phyloP scores from a whole-genome alignment of 148 eudicot genomes.

The Diospyros kaki region DNA sequence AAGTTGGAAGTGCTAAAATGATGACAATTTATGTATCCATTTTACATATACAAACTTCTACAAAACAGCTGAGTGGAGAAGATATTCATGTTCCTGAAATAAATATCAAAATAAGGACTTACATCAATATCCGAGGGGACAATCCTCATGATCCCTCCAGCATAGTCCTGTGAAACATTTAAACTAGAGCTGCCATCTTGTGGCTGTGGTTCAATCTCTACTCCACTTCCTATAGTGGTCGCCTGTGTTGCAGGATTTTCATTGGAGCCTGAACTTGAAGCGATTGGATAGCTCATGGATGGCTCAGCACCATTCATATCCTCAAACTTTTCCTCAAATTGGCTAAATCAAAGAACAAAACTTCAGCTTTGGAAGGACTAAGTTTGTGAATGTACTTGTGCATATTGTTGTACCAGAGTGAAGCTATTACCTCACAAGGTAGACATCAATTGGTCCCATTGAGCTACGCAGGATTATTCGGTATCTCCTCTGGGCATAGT shows the following conservation, averaged over 20 bases:
- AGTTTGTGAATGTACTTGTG: background rate
- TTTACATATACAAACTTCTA: too few species aligned
- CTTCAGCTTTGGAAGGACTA: background rate
- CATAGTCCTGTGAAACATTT: slow-evolving; percentile 53
- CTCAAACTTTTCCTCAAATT: slow-evolving; percentile 97
- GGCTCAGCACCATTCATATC: slow-evolving; percentile 60
- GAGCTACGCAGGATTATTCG: slow-evolving; percentile 93
- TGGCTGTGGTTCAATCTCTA: too few species aligned
- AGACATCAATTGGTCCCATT: slow-evolving; percentile 99
- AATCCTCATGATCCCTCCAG: slow-evolving; percentile 81
- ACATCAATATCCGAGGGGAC: slow-evolving; percentile 82
- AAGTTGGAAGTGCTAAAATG: too few species aligned
- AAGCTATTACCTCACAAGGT: slow-evolving; percentile 69
- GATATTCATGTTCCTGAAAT: too few species aligned
- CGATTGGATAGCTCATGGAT: slow-evolving; percentile 36
- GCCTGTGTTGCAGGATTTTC: slow-evolving; percentile 33
- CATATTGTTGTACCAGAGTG: slow-evolving; percentile 9
- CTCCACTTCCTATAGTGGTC: slow-evolving; percentile 25
- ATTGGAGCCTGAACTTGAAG: slow-evolving; percentile 48
- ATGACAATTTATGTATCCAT: too few species aligned
- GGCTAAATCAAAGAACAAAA: slow-evolving; percentile 36
- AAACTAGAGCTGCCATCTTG: slow-evolving; percentile 28
- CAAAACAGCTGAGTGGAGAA: too few species aligned
- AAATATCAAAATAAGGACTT: slow-evolving; percentile 26
- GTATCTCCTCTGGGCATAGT: slow-evolving; percentile 92